phyloP scores from a whole-genome alignment of 2,329 filamentous ascomycete genomes.

The Pyrenochaeta sp. region DNA sequence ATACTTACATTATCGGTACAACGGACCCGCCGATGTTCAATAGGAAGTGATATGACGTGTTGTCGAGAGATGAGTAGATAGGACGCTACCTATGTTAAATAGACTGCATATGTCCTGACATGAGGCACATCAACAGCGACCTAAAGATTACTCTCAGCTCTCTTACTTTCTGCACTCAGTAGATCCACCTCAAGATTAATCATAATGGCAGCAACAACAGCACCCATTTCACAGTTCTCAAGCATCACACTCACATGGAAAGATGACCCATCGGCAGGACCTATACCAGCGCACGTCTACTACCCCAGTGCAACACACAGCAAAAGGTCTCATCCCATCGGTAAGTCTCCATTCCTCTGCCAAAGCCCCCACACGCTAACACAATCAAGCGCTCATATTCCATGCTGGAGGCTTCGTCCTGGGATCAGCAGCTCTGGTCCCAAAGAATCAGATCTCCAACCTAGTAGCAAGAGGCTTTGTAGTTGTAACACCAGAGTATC shows the following conservation, averaged over 20 bases:
- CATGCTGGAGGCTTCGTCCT: slow-evolving; percentile 14
- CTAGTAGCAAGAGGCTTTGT: slow-evolving; percentile 9
- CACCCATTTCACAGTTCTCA: neutral
- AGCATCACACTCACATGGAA: slow-evolving; percentile 3
- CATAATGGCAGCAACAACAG: neutral
- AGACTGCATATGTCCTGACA: neutral
- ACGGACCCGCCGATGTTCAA: neutral
- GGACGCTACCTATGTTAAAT: neutral
- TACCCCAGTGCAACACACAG: neutral
- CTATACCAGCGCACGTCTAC: slow-evolving; percentile 6
- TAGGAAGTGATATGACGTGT: neutral
- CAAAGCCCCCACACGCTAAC: neutral
- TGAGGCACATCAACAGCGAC: neutral
- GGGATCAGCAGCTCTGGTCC: slow-evolving; percentile 4
- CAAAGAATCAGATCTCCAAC: slow-evolving; percentile 1
- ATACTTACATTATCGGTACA: neutral
- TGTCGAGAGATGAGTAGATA: neutral
- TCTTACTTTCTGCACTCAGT: neutral
- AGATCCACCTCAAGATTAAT: neutral
- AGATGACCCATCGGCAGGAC: neutral
- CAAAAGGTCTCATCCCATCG: slow-evolving; percentile 1
- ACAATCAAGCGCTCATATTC: slow-evolving; percentile 6
- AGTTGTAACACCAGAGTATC: slow-evolving; percentile 9
- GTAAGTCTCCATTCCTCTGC: neutral
- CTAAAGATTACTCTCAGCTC: neutral